Base-by-base conservation (phyloP, 2,329 filamentous ascomycete species). In the Cladosporium velox region DNA sequence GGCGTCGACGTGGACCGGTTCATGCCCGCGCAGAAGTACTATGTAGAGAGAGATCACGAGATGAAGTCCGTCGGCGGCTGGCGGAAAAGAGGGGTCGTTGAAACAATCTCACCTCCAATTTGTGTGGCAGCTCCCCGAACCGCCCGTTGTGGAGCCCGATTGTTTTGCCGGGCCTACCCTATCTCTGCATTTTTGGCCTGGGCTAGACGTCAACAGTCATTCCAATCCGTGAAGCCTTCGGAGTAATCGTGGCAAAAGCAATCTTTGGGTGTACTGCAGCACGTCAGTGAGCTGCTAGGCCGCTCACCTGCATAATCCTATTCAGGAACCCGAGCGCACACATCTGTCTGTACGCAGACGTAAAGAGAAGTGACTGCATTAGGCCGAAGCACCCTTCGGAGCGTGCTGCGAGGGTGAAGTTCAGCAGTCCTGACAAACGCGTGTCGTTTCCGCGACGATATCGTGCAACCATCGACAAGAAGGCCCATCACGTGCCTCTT, bases 231-330 rank as follows among this genome's bases (percentile, higher is more conserved):
- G 55, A 24, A 58, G 34, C 26, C 10, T 35, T 35, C 35, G 35
- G n/a, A 4, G 8, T 2, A 26, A 30, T 12, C 35, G 26, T 47
- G 24, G 24, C 24, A 47, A 59, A 59, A 47, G 35, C 57, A 59
- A 59, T 47, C 15, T 38, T 47, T 24, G 57, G n/a, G 38, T 24
- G 35, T 30, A 15, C 57, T 32, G 34, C 57, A 12, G 34, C 38
- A 59, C 57, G 57, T 59, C 57, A 59, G 57, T 47, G 21, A 59
- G 41, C 38, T 38, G 18, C 47, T 59, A 59, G 57, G 57, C 57
- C 57, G 57, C 38, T 41, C 34, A 59, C 57, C 34, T 59, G 57
- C 57, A 59, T 59, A 38, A 59, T 6, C 18, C 34, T 18, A 47
- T 59, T 28, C 57, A 59, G 57, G 57, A 59, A 59, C 57, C 57